Base-by-base conservation (phyloP, 2,329 filamentous ascomycete genomes). In the Pestalotiopsis fici region DNA sequence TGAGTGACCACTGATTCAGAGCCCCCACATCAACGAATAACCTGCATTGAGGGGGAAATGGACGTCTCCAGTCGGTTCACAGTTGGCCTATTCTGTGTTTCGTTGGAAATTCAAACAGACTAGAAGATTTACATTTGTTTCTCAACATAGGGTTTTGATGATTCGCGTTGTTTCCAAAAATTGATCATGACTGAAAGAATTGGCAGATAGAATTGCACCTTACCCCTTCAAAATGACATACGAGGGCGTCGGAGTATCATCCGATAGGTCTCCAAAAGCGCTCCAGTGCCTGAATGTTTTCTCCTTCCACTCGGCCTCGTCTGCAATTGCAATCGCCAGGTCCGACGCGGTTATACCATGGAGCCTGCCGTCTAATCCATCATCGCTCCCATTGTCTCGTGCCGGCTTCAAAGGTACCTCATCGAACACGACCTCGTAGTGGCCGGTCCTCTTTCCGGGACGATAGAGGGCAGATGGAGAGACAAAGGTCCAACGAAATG, bases 401-500 rank as follows among this genome's bases (percentile, higher is more conserved):
- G 18, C 25, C 4, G 27, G 28, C 18, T 21, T 57, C 1, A 67
- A 27, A 23, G 65, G 65, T 25, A 67, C 4, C 23, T 67, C 59
- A n/a, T 64, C 65, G 28, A 67, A 28, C 2, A 56, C 28, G 11
- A 64, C 59, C 31, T 64, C 71, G 65, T 79, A 79, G 64, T 66
- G 71, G 1, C 77, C 78, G 3, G 75, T 79, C 35, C 77, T 64
- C 56, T 69, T 73, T 9, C 78, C 77, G 0, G 78, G 75, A 25
- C 77, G 68, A 67, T 78, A 79, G 63, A 79, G 65, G 21, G 78
- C 75, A 61, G 72, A 67, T 15, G 77, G 78, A 4, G 70, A 73
- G 15, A 78, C 76, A 70, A 77, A 79, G 50, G 69, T 74, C 78
- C 78, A 79, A 13, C 60, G 62, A 60, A 79, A 79, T 13, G 66